A percentile compares a stretch with the other conserved stretches of the same genome.
These are phyloP conservation scores for Limtongia smithiae DNA, from an alignment of 805 yeast genomes.

Conservation along the genomic window DNA sequence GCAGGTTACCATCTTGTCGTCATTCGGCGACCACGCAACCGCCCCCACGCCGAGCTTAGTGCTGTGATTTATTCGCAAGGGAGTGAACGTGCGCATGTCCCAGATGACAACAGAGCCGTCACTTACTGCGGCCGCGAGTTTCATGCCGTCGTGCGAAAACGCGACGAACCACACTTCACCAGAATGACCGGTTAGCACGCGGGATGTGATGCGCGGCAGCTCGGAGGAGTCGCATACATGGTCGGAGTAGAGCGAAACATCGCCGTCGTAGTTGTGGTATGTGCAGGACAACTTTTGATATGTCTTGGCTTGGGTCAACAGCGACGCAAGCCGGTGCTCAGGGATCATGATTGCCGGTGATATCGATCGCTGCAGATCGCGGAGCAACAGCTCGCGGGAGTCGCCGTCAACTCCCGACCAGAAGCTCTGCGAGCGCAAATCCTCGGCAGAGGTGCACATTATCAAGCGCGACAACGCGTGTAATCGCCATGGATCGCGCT, in stretches of 20 bases:
- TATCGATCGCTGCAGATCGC: slow-evolving; percentile 45
- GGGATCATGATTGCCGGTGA: slow-evolving; percentile 56
- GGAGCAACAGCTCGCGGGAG: slow-evolving; percentile 44
- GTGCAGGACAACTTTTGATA: slow-evolving; percentile 45
- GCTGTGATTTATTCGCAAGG: slow-evolving; percentile 31
- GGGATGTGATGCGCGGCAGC: slow-evolving; percentile 50
- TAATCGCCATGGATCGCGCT: slow-evolving; percentile 32
- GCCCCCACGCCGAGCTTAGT: slow-evolving; percentile 43
- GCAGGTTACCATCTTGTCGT: slow-evolving; percentile 61
- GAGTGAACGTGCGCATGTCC: slow-evolving; percentile 47
- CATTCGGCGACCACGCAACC: slow-evolving; percentile 74
- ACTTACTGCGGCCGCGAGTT: slow-evolving; percentile 70
- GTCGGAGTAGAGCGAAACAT: slow-evolving; percentile 40
- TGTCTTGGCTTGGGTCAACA: slow-evolving; percentile 50
- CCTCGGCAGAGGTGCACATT: slow-evolving; percentile 34
- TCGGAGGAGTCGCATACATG: slow-evolving; percentile 35
- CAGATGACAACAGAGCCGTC: slow-evolving; percentile 64
- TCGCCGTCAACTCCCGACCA: slow-evolving; percentile 36
- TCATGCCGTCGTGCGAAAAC: slow-evolving; percentile 74
- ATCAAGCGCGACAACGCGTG: slow-evolving; percentile 34
- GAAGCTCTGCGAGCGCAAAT: slow-evolving; percentile 35
- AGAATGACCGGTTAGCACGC: slow-evolving; percentile 50
- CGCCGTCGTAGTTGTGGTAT: slow-evolving; percentile 32
- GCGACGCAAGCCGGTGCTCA: slow-evolving; percentile 47
- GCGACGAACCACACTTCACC: slow-evolving; percentile 83